Percentiles rank a stretch among this genome's conserved stretches.
phyloP scores from a whole-genome alignment of 352 stramenopile genomes.

The Phytophthora brassicae region DNA sequence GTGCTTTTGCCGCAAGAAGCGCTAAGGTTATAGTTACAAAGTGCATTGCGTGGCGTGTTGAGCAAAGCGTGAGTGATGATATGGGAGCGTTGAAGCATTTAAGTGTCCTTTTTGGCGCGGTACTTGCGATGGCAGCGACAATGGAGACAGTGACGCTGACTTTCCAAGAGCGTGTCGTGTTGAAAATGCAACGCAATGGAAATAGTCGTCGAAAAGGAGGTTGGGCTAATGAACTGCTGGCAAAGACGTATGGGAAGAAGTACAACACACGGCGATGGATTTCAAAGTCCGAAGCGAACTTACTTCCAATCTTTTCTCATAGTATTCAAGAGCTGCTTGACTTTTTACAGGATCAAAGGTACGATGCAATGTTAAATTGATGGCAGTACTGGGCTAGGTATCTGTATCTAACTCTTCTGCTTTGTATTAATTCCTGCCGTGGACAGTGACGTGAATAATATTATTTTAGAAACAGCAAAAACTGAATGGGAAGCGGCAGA shows the following conservation, averaged over 20 bases:
- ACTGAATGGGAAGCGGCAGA: constrained; percentile 19
- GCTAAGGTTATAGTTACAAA: constrained; percentile 38
- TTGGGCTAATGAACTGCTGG: constrained; percentile 59
- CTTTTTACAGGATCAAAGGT: constrained; percentile 57
- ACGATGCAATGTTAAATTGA: background rate
- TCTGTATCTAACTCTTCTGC: background rate
- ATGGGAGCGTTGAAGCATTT: constrained; percentile 48
- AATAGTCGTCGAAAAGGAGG: constrained; percentile 30
- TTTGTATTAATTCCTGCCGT: background rate
- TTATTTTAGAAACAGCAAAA: constrained; percentile 24
- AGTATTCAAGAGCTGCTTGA: constrained; percentile 62
- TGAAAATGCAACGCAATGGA: constrained; percentile 67
- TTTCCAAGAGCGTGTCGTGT: constrained; percentile 63
- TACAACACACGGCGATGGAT: constrained; percentile 60
- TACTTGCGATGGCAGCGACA: constrained; percentile 29
- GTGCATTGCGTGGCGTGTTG: constrained; percentile 49
- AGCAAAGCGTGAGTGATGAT: constrained; percentile 34
- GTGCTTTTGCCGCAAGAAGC: constrained; percentile 40
- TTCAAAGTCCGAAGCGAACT: constrained; percentile 55
- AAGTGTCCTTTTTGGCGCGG: constrained; percentile 41
- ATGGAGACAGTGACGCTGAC: constrained; percentile 45
- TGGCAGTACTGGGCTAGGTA: background rate
- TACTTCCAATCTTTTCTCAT: constrained; percentile 69
- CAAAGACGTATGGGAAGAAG: constrained; percentile 56
- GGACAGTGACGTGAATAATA: constrained; percentile 36